Evolutionary conservation across 2,329 filamentous ascomycete species (phyloP), one percentile per base, ranked within the genome.

Genomic region (Cryphonectria naterciae): DNA sequence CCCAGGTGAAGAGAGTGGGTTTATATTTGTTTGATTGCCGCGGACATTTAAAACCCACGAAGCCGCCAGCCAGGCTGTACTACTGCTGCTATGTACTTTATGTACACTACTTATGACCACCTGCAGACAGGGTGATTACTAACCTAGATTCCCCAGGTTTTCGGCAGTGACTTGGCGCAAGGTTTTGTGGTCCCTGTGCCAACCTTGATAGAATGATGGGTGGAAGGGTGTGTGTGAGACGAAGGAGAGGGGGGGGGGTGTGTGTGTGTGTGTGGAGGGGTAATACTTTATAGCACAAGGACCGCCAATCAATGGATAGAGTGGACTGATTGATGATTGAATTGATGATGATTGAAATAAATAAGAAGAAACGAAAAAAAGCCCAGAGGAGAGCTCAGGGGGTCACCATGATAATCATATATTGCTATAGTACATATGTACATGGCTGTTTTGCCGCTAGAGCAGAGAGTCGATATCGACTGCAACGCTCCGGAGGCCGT

Each of bases 401-500:
- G 25, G 46, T 52, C 46, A 22, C 46, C 22, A 7, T 22, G 7
- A 52, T 46, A 46, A 46, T 4, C 32, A 32, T 32, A 32, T 11
- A 39, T 39, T 19, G n/a, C 6, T n/a, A 8, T 8, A 19, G 6
- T 22, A 49, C 17, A n/a, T 19, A 46, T 19, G 4, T 56, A 28
- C 52, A 17, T 19, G 54, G 3, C 13, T 32, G 15, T 15, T 19
- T 7, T 35, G 54, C 28, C 54, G 28, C 54, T 32, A 19, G 54
- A 19, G 54, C 28, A 58, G 54, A 58, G 25, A 61, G 37, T 39
- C 32, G 15, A 39, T n/a, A 7, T 17, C 17, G 22, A 61, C 17
- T 61, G 58, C 32, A 61, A 61, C 58, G 58, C 58, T 37, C 58
- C 35, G 58, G 58, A 22, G 35, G 28, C 58, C 35, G 58, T 61